These are phyloP conservation scores for Colletotrichum chlorophyti DNA, from an alignment of 2,329 filamentous ascomycete genomes.

Conservation along the genomic window DNA sequence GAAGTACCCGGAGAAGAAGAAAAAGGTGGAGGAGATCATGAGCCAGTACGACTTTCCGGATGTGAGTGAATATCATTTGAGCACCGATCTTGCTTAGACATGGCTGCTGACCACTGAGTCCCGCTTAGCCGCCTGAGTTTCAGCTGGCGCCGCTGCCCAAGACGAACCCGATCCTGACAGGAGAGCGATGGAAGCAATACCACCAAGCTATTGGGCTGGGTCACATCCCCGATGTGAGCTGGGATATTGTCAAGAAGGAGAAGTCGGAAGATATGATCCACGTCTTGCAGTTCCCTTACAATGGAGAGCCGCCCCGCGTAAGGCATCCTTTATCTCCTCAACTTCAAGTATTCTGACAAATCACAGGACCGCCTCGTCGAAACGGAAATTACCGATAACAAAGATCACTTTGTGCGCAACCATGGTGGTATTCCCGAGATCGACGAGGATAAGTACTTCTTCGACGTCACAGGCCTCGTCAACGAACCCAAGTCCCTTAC, in stretches of 20 bases:
- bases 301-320: slow-evolving; percentile 56
- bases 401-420: slow-evolving; percentile 70
- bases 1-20: slow-evolving; percentile 72
- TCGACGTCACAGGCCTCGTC: slow-evolving; percentile 67
- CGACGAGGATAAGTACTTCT: slow-evolving; percentile 58
- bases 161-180: slow-evolving; percentile 64
- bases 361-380: slow-evolving; percentile 62
- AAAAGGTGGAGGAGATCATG: slow-evolving; percentile 59
- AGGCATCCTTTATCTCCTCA: not conserved
- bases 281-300: slow-evolving; percentile 68
- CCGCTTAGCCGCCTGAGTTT: slow-evolving; percentile 55
- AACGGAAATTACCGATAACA: slow-evolving; percentile 65
- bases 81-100: not conserved
- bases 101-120: slow-evolving; percentile 22
- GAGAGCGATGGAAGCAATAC: slow-evolving; percentile 64
- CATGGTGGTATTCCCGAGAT: slow-evolving; percentile 76
- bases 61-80: slow-evolving; percentile 17
- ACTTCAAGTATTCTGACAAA: slow-evolving; percentile 36
- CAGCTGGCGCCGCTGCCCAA: slow-evolving; percentile 60
- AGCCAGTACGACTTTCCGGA: slow-evolving; percentile 34
- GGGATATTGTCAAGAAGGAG: slow-evolving; percentile 58
- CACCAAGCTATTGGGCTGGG: slow-evolving; percentile 53
- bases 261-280: slow-evolving; percentile 68
- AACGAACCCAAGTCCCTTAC: slow-evolving; percentile 63
- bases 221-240: slow-evolving; percentile 64